phyloP scores from a whole-genome alignment of 257 asterid genomes.

The Solanum tarijense region DNA sequence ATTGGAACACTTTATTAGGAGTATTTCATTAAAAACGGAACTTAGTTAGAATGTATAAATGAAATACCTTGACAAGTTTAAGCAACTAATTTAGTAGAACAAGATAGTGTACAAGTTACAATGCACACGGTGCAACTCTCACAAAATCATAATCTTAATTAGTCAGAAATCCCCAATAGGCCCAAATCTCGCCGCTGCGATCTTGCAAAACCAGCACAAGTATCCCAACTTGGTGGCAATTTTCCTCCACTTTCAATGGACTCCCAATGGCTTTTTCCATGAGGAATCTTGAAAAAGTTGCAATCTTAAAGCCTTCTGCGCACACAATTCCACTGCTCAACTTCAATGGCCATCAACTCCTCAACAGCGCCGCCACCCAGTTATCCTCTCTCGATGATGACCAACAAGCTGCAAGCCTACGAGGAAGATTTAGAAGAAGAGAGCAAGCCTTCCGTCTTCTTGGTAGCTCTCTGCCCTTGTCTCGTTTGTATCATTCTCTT shows the following conservation, averaged over 20 bases:
- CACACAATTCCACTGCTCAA: conserved; percentile 5
- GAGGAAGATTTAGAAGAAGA: conserved; percentile 42
- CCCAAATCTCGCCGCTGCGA: neutral
- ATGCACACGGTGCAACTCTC: neutral
- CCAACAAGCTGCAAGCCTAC: conserved; percentile 14
- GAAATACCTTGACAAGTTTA: too few species aligned
- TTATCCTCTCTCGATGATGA: conserved; percentile 4
- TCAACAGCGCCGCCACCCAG: conserved; percentile 21
- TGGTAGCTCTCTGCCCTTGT: conserved; percentile 81
- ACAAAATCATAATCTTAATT: neutral
- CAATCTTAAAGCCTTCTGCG: neutral
- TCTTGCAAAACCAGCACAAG: neutral
- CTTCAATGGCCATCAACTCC: conserved; percentile 37
- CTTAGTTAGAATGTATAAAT: too few species aligned
- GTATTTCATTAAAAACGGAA: neutral
- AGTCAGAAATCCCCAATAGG: neutral
- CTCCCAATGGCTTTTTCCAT: conserved; percentile 23
- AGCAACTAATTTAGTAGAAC: neutral
- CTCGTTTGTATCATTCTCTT: conserved; percentile 48
- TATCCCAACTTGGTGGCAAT: neutral
- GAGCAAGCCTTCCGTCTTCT: conserved; percentile 19
- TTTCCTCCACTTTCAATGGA: conserved; percentile 11
- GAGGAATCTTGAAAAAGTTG: conserved; percentile 11
- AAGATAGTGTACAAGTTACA: neutral
- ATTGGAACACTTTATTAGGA: neutral